A percentile compares a stretch with the other conserved stretches of the same genome.
phyloP scores from a whole-genome alignment of 495 filamentous ascomycete genomes.

The Immersiella caudata region DNA sequence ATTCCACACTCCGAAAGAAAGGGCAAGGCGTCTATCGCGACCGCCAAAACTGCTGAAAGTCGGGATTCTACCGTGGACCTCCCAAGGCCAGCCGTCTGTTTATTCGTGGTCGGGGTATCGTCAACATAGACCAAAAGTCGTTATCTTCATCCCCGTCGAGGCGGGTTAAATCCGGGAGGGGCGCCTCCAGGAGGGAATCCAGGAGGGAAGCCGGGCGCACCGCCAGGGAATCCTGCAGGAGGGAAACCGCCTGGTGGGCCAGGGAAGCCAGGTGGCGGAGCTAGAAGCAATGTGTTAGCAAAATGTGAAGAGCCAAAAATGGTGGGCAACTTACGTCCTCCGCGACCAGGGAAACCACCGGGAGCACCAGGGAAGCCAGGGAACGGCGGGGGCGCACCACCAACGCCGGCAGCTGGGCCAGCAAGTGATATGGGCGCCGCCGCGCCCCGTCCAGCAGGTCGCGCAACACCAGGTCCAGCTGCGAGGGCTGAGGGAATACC shows the following conservation, averaged over 20 bases:
- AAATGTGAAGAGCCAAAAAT: background rate
- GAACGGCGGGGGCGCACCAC: conserved; percentile 68
- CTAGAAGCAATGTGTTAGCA: conserved; percentile 31
- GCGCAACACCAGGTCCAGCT: conserved; percentile 86
- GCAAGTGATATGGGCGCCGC: conserved; percentile 75
- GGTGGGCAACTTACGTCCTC: conserved; percentile 63
- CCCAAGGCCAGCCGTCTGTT: conserved; percentile 12
- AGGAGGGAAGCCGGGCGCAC: conserved; percentile 53
- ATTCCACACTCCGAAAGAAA: conserved; percentile 25
- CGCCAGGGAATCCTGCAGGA: conserved; percentile 52
- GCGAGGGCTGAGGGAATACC: conserved; percentile 68
- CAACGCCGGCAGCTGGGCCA: conserved; percentile 88
- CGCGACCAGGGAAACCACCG: conserved; percentile 51
- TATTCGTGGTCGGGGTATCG: conserved; percentile 23
- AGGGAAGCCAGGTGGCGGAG: conserved; percentile 66
- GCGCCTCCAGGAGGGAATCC: conserved; percentile 54
- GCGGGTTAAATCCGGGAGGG: conserved; percentile 70
- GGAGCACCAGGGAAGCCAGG: conserved; percentile 66
- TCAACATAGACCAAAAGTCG: conserved; percentile 26
- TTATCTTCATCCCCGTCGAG: conserved; percentile 61
- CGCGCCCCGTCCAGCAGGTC: conserved; percentile 85
- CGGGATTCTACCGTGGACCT: conserved; percentile 5
- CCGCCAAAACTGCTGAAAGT: conserved; percentile 12
- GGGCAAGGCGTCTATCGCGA: conserved; percentile 22
- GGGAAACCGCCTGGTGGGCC: conserved; percentile 43